These are phyloP conservation scores for Ustilago trichophora DNA, from an alignment of 1,284 basidiomycete genomes.

Conservation along the genomic window DNA sequence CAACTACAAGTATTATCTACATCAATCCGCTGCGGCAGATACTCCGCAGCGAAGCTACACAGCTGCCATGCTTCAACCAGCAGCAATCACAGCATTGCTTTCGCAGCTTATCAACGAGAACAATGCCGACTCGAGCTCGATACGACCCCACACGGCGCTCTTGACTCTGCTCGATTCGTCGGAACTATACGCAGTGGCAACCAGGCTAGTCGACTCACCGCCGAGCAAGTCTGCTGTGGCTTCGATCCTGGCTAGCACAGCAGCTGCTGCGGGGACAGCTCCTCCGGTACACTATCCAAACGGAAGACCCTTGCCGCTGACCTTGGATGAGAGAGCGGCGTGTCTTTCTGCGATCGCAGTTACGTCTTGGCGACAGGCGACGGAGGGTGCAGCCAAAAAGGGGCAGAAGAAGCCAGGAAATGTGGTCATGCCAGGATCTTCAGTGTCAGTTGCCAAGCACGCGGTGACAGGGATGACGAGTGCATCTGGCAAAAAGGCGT, in stretches of 20 bases:
- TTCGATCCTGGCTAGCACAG: conserved; percentile 23
- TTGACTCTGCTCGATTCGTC: conserved; percentile 38
- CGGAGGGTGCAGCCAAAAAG: conserved; percentile 11
- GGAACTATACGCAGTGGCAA: conserved; percentile 39
- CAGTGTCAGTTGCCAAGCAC: conserved; percentile 23
- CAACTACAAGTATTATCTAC: too few relatives aligned
- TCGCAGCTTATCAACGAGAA: conserved; percentile 26
- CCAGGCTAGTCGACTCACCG: conserved; percentile 13
- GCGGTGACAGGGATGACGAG: conserved; percentile 9
- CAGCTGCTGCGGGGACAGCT: conserved; percentile 13
- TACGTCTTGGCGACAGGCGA: conserved; percentile 30
- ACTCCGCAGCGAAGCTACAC: too few relatives aligned
- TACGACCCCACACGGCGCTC: conserved; percentile 35
- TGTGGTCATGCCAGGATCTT: conserved; percentile 17
- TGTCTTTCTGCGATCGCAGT: conserved; percentile 41
- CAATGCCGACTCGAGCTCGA: background rate
- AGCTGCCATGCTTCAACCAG: conserved; percentile 30
- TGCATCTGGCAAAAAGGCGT: background rate
- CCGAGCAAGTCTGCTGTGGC: conserved; percentile 16
- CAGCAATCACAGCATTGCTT: conserved; percentile 31
- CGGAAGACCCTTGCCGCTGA: conserved; percentile 3
- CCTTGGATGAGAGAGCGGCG: conserved; percentile 31
- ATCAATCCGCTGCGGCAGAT: too few relatives aligned
- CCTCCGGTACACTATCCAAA: background rate
- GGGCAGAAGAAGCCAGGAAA: background rate